Conservation (phyloP, 163 green algal genomes). For the Scenedesmus sp. region DNA sequence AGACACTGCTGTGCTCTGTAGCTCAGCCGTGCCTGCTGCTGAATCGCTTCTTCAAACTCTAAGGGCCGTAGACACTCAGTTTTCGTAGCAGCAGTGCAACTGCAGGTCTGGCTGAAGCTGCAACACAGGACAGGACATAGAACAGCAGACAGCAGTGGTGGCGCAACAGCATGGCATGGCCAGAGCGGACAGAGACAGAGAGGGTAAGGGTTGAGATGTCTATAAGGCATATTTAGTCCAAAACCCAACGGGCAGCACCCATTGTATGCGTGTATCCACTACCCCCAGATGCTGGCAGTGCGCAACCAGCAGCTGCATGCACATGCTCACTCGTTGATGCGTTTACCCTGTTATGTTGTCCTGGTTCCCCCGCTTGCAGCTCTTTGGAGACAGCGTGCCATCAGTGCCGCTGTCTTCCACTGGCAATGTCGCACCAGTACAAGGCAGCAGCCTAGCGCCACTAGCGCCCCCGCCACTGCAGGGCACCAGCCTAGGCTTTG, state of each 20-base stretch:
- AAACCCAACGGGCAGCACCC: neutral
- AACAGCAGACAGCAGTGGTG: slow-evolving; percentile 7
- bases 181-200: slow-evolving; percentile 43
- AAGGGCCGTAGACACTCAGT: neutral
- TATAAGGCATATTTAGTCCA: neutral
- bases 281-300: neutral
- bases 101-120: neutral
- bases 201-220: neutral
- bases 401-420: slow-evolving; percentile 28
- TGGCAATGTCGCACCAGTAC: neutral
- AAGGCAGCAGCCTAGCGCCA: neutral
- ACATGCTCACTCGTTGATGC: neutral
- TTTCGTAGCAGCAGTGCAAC: neutral
- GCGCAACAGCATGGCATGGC: slow-evolving; percentile 46
- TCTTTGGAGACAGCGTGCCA: slow-evolving; percentile 49
- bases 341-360: neutral
- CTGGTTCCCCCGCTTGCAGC: slow-evolving; percentile 28
- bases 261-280: neutral
- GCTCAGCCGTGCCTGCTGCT: neutral
- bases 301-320: neutral
- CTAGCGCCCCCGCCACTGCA: neutral
- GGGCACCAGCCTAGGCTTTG: slow-evolving; percentile 2
- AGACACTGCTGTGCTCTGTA: neutral
- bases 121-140: neutral
- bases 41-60: neutral